Conservation (phyloP, 2,329 filamentous ascomycete species). For the Trichoderma koningiopsis region DNA sequence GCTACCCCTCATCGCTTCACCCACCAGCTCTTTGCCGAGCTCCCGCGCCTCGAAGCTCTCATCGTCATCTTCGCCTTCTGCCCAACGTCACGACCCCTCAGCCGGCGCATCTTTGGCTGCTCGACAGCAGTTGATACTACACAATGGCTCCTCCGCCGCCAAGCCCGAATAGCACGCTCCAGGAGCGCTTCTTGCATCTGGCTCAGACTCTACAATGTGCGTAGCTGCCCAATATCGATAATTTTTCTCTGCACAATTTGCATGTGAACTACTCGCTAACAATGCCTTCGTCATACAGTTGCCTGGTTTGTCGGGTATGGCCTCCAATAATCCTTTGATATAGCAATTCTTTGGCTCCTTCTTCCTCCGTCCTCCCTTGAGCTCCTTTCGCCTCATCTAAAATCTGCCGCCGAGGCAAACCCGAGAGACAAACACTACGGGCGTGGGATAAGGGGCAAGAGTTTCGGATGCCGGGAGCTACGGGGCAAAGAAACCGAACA, state of each 20-base stretch:
- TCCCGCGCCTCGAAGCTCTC: slow-evolving; percentile 4
- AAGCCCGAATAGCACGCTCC: slow-evolving; percentile 49
- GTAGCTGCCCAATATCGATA: slow-evolving; percentile 38
- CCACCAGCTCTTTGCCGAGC: background rate
- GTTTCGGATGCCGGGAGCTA: background rate
- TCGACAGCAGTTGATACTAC: slow-evolving; percentile 1
- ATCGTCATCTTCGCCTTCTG: slow-evolving; percentile 6
- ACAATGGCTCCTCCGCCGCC: slow-evolving; percentile 20
- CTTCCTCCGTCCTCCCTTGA: background rate
- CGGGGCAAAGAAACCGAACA: background rate
- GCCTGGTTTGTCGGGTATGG: slow-evolving; percentile 81
- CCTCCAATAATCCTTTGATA: slow-evolving; percentile 14
- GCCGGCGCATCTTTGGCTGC: background rate
- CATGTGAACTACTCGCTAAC: slow-evolving; percentile 38
- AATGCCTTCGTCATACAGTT: slow-evolving; percentile 49
- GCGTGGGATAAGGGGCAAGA: background rate
- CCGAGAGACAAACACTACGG: background rate
- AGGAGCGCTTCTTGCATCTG: slow-evolving; percentile 73
- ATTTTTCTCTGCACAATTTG: background rate
- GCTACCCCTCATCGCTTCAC: slow-evolving; percentile 10
- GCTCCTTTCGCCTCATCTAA: background rate
- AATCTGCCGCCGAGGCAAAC: background rate
- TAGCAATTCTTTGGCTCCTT: background rate
- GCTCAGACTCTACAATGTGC: slow-evolving; percentile 91
- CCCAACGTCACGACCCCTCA: slow-evolving; percentile 23